Conservation (phyloP, 257 asterid species). For the Capsicum baccatum region DNA sequence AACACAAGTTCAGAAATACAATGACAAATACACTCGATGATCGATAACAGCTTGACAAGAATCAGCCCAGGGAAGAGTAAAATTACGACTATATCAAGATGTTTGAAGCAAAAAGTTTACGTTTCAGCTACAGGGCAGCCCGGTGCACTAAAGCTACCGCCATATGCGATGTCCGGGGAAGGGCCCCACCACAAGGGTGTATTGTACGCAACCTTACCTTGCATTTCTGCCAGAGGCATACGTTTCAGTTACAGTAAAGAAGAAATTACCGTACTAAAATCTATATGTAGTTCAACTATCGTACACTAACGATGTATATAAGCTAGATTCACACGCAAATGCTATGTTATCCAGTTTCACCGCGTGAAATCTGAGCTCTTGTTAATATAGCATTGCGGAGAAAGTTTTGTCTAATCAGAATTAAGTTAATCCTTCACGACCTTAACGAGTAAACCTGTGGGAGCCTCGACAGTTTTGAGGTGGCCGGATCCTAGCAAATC, state of each 20-base stretch:
- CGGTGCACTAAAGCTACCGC: no score
- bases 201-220: no score
- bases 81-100: neutral
- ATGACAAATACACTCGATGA: neutral
- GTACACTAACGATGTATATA: neutral
- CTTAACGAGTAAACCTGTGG: slow-evolving; percentile 77
- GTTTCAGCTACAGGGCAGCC: no score
- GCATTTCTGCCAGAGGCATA: no score
- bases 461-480: slow-evolving; percentile 72
- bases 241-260: neutral
- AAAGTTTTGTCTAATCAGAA: neutral
- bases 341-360: neutral
- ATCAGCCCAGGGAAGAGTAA: neutral
- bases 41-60: neutral
- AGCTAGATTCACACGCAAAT: neutral
- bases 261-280: neutral
- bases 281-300: neutral
- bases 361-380: neutral
- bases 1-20: neutral
- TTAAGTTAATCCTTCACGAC: slow-evolving; percentile 63
- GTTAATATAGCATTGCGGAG: neutral
- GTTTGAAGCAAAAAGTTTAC: neutral
- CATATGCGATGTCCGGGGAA: no score
- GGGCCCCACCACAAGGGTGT: no score
- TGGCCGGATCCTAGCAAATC: slow-evolving; percentile 93